These are phyloP conservation scores for Gracilariopsis chorda DNA, from an alignment of 23 red algal species.

Conservation along the genomic window DNA sequence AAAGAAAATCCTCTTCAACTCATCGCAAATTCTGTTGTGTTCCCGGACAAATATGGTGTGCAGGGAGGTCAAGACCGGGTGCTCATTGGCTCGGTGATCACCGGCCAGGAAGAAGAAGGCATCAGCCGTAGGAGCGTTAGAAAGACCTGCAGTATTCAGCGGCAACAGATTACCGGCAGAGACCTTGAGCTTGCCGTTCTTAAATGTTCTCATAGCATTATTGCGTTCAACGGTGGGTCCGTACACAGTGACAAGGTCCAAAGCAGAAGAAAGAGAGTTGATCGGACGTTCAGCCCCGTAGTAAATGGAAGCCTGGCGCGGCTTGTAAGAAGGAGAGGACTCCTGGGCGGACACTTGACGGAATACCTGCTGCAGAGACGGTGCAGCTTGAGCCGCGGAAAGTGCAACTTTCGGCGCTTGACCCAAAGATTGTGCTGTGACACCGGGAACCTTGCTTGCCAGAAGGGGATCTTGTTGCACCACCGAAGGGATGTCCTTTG, in stretches of 20 bases:
- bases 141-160: constrained; percentile 19
- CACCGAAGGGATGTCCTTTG: neutral
- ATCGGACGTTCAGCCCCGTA: neutral
- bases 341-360: neutral
- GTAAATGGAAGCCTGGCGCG: too few relatives aligned
- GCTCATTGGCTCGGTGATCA: constrained; percentile 69
- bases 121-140: constrained; percentile 32
- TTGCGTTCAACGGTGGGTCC: neutral
- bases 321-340: too few relatives aligned
- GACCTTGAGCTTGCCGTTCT: constrained; percentile 48
- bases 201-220: neutral
- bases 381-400: neutral
- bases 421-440: neutral
- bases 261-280: constrained; percentile 23
- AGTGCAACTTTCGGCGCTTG: neutral
- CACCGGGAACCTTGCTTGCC: neutral
- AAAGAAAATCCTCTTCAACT: neutral
- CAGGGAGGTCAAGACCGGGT: constrained; percentile 40
- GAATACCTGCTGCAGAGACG: neutral
- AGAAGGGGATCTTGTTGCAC: neutral
- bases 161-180: constrained; percentile 29
- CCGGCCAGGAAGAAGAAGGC: constrained; percentile 51
- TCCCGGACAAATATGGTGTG: constrained; percentile 70
- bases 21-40: constrained; percentile 32
- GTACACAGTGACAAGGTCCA: constrained; percentile 48